Percentiles rank a stretch among this genome's conserved stretches.
These are phyloP conservation scores for Codiaeum variegatum DNA, from an alignment of 441 rosid species.

Conservation along the genomic window DNA sequence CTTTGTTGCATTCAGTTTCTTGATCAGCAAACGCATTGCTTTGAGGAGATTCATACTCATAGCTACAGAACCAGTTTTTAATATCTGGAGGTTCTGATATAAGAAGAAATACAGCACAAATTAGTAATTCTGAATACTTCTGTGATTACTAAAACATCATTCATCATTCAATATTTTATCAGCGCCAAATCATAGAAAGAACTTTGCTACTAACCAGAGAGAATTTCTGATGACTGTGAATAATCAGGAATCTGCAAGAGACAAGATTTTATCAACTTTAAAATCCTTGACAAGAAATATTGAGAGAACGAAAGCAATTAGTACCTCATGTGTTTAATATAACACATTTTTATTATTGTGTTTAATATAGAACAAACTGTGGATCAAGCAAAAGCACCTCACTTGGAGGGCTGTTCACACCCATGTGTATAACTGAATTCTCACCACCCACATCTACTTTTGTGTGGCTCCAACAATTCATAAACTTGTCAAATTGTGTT, in stretches of 20 bases:
- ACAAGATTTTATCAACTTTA: background rate
- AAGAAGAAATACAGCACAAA: conserved; percentile 15
- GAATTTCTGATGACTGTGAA: conserved; percentile 26
- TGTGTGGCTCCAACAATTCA: background rate
- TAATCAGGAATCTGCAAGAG: conserved; percentile 35
- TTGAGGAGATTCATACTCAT: conserved; percentile 53
- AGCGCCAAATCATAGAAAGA: background rate
- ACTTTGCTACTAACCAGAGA: conserved; percentile 45
- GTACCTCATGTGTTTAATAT: background rate
- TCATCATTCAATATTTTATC: background rate
- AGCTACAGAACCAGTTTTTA: conserved; percentile 64
- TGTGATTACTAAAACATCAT: background rate
- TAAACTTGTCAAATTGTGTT: conserved; percentile 7
- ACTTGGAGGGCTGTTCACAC: conserved; percentile 1
- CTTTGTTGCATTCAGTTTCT: conserved; percentile 27
- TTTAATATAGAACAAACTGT: conserved; percentile 6
- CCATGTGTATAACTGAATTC: conserved; percentile 2
- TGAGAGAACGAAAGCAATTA: background rate
- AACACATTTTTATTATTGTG: background rate
- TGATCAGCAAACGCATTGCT: conserved; percentile 11
- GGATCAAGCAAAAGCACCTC: conserved; percentile 26
- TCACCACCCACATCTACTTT: conserved; percentile 11
- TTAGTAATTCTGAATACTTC: background rate
- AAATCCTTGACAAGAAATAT: background rate
- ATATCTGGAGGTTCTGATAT: conserved; percentile 64